Evolutionary conservation across 106 monocot species (phyloP).

Genomic region (Dioscorea zingiberensis): DNA sequence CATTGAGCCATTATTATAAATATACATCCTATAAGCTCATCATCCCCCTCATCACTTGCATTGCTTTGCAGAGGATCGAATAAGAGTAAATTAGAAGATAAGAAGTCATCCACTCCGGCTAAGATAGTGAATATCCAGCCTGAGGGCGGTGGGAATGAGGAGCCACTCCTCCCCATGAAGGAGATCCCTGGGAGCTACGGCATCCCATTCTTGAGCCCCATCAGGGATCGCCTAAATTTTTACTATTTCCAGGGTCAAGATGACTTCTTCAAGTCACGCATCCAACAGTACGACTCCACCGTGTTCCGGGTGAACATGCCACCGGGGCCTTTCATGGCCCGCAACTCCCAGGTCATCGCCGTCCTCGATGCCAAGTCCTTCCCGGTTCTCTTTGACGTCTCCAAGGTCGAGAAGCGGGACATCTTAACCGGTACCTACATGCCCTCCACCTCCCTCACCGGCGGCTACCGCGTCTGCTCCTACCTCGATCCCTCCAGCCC

Average conservation of each 20-base stretch:
- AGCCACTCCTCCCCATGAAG: background rate
- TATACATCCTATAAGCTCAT: too few relatives aligned
- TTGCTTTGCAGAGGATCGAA: too few relatives aligned
- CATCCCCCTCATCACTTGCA: too few relatives aligned
- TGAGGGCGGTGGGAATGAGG: background rate
- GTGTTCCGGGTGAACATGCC: conserved; percentile 48
- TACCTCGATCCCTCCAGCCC: conserved; percentile 59
- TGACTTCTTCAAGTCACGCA: conserved; percentile 32
- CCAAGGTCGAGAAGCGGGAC: conserved; percentile 43
- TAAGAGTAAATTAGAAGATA: background rate
- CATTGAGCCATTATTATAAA: too few relatives aligned
- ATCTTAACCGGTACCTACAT: conserved; percentile 40
- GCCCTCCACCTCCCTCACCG: conserved; percentile 45
- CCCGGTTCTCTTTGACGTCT: conserved; percentile 43
- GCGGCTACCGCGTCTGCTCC: conserved; percentile 48
- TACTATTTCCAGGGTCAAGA: conserved; percentile 34
- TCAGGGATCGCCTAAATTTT: conserved; percentile 46
- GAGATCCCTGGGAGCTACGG: conserved; percentile 23
- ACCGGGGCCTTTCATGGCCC: conserved; percentile 49
- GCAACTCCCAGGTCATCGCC: conserved; percentile 25
- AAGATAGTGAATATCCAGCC: background rate
- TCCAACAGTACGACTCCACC: conserved; percentile 28
- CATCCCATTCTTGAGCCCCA: conserved; percentile 26
- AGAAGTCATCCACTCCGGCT: background rate
- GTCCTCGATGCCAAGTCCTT: conserved; percentile 53